Evolutionary conservation across 495 filamentous ascomycete genomes (phyloP).

Genomic region (Penicillium mononematosum): DNA sequence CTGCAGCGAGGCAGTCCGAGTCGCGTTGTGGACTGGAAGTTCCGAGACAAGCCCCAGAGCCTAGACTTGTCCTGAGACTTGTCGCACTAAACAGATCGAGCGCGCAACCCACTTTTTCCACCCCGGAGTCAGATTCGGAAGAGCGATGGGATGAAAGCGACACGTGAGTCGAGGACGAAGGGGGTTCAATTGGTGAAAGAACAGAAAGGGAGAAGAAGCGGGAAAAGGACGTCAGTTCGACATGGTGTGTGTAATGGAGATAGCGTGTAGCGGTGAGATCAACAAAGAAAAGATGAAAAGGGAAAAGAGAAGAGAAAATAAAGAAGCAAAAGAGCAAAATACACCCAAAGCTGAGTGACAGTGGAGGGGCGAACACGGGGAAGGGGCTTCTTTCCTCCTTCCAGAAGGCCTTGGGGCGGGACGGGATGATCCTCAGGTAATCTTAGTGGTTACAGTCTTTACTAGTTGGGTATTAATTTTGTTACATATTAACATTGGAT

Average conservation of each 20-base stretch:
- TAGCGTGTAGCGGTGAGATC: conserved; percentile 12
- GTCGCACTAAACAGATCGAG: conserved; percentile 14
- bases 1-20: conserved; percentile 32
- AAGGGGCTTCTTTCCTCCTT: conserved; percentile 29
- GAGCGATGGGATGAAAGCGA: background rate
- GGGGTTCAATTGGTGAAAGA: conserved; percentile 13
- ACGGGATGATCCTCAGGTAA: conserved; percentile 23
- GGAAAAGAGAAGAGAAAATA: conserved; percentile 9
- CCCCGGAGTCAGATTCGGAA: background rate
- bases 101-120: conserved; percentile 16
- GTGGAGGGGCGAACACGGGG: conserved; percentile 20
- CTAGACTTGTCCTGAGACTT: conserved; percentile 25
- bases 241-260: conserved; percentile 10
- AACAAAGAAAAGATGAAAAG: conserved; percentile 8
- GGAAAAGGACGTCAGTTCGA: conserved; percentile 20
- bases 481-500: no score
- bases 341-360: background rate
- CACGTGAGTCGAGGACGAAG: conserved; percentile 13
- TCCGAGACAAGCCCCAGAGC: conserved; percentile 31
- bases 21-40: conserved; percentile 28
- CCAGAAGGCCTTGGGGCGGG: conserved; percentile 27
- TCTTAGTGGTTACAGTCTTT: background rate
- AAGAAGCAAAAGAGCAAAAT: conserved; percentile 12
- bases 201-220: conserved; percentile 10
- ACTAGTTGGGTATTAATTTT: no score